Evolutionary conservation across 257 asterid genomes (phyloP).

Genomic region (Fraxinus pennsylvanica): DNA sequence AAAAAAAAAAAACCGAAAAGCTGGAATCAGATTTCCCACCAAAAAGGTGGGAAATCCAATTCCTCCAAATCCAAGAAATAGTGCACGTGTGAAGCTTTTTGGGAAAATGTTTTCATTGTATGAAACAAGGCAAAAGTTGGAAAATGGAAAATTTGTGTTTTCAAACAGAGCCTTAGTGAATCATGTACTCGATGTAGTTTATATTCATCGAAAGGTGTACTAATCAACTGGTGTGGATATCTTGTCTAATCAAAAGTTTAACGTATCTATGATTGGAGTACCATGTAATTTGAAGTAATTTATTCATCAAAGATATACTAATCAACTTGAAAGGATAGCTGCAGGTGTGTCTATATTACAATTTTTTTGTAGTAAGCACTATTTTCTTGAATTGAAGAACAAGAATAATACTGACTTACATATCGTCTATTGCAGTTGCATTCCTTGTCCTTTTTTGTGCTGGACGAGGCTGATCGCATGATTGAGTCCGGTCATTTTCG

Average conservation of each 20-base stretch:
- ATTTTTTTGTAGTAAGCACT: background rate
- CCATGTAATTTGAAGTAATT: background rate
- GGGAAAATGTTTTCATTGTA: no score
- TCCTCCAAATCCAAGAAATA: no score
- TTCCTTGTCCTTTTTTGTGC: constrained; percentile 87
- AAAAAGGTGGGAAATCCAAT: no score
- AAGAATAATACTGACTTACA: constrained; percentile 13
- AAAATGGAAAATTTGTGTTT: no score
- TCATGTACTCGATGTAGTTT: background rate
- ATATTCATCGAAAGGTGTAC: constrained; percentile 9
- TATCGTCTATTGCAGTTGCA: constrained; percentile 69
- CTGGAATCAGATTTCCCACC: no score
- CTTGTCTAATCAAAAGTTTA: constrained; percentile 11
- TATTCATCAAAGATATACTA: constrained; percentile 4
- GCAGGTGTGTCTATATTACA: constrained; percentile 4
- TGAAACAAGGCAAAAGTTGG: no score
- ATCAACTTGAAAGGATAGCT: constrained; percentile 10
- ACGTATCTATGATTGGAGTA: background rate
- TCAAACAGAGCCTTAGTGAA: background rate
- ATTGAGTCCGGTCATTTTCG: constrained; percentile 91
- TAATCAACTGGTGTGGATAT: background rate
- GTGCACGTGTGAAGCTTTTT: no score
- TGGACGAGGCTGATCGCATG: constrained; percentile 99
- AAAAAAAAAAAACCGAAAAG: no score
- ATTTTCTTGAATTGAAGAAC: background rate